Conservation (phyloP, 768 basidiomycete species). For the Lactifluus volemus region DNA sequence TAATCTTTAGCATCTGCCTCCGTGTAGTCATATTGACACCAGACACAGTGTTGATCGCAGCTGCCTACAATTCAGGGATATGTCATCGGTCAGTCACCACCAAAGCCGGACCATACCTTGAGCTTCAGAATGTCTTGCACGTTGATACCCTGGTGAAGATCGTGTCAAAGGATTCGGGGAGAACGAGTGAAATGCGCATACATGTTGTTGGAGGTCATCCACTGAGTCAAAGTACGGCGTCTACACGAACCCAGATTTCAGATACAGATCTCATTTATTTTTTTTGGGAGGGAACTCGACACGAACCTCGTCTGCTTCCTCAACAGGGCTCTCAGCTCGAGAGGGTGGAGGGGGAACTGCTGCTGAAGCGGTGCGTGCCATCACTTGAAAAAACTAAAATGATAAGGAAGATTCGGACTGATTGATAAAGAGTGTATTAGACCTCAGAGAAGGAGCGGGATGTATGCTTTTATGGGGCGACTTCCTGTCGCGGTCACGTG, state of each 20-base stretch:
- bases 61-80: slow-evolving; percentile 32
- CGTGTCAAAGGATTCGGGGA: not conserved
- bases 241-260: slow-evolving; percentile 7
- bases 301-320: slow-evolving; percentile 13
- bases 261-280: not conserved
- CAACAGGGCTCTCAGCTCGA: slow-evolving; percentile 14
- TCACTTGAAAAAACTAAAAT: not conserved
- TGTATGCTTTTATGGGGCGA: not conserved
- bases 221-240: slow-evolving; percentile 23
- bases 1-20: slow-evolving; percentile 86
- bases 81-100: slow-evolving; percentile 12
- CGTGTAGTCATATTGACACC: slow-evolving; percentile 90
- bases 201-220: slow-evolving; percentile 27
- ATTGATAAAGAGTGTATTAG: not conserved
- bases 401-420: not conserved
- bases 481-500: slow-evolving; percentile 10
- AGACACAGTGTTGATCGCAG: slow-evolving; percentile 76
- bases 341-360: slow-evolving; percentile 10
- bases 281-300: not conserved
- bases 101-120: slow-evolving; percentile 42
- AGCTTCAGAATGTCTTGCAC: slow-evolving; percentile 93
- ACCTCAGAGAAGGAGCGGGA: not conserved
- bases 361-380: slow-evolving; percentile 13
- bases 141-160: slow-evolving; percentile 68
- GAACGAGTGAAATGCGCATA: slow-evolving; percentile 12